Evolutionary conservation across 169 alveolate genomes (phyloP).

Genomic region (Cryptosporidium ryanae): DNA sequence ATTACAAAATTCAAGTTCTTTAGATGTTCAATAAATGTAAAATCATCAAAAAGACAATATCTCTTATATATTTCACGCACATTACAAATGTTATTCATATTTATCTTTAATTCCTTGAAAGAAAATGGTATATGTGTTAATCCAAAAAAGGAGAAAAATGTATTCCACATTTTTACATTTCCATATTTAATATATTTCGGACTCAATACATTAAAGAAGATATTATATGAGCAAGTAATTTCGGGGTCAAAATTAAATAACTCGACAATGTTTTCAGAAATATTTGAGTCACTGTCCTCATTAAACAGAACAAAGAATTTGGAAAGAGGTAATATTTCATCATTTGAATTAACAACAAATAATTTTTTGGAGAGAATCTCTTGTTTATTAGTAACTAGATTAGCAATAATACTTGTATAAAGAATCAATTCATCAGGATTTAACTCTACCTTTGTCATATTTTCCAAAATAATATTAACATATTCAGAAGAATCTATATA

Average conservation of each 20-base stretch:
- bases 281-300: not conserved
- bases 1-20: not conserved
- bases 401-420: conserved; percentile 22
- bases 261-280: too few species aligned
- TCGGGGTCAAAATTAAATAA: too few species aligned
- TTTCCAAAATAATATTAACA: conserved; percentile 18
- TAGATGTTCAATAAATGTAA: not conserved
- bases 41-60: conserved; percentile 1
- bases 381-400: not conserved
- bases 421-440: conserved; percentile 27
- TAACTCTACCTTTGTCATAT: not conserved
- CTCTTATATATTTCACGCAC: not conserved
- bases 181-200: conserved; percentile 17
- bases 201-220: conserved; percentile 5
- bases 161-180: conserved; percentile 25
- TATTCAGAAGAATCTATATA: conserved; percentile 3
- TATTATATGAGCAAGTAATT: not conserved
- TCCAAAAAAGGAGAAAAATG: conserved; percentile 27
- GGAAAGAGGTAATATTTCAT: conserved; percentile 16
- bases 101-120: not conserved
- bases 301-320: conserved; percentile 13
- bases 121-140: conserved; percentile 41
- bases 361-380: not conserved
- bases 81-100: not conserved
- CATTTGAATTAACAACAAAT: conserved; percentile 25